Evolutionary conservation across 2,329 filamentous ascomycete genomes (phyloP), one percentile per base, ranked within the genome.

Genomic region (Cytospora piceicola): DNA sequence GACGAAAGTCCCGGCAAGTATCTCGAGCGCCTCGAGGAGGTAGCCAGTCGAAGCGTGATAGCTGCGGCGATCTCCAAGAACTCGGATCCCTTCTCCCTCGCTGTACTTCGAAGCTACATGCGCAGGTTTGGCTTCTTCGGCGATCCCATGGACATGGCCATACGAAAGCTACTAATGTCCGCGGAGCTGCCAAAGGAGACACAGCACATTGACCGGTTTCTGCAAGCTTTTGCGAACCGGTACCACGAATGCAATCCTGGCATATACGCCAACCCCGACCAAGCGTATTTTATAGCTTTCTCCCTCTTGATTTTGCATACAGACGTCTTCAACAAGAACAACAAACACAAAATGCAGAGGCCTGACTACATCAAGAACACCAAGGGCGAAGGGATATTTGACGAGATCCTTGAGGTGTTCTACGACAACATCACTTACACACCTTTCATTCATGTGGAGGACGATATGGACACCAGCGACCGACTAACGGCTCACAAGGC

Each of bases 291-390:
- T 73, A 94, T 98, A 69, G 93, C 94, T 20, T 99, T 99, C 75
- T 98, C 94, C 2, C 88, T 99, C 64, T 86, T 99, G 67, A 97
- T 99, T 71, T 82, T 99, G 39, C 95, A 99, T 73, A 98, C 95
- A 0, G 95, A 99, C 75, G 92, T 96, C n/a, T 98, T 98, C 86
- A 99, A 99, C 82, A 97, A 96, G 79, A 99, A 98, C 81, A 98
- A 98, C 80, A 98, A 98, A 80, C 87, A 95, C 77, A 99, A 99
- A 78, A 99, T 99, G 95, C 93, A 96, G 74, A 96, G 96, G 75
- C 80, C 85, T 0, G 95, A 98, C 73, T 99, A 99, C 77, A 84
- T 98, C 71, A 97, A 96, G 77, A 98, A 98, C 75, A 96, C 94
- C 0, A 89, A 88, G 27, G 93, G 92, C 3, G 94, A 98, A 75